phyloP scores from a whole-genome alignment of 2,329 filamentous ascomycete genomes.

The Reticulascus tulasneorum region DNA sequence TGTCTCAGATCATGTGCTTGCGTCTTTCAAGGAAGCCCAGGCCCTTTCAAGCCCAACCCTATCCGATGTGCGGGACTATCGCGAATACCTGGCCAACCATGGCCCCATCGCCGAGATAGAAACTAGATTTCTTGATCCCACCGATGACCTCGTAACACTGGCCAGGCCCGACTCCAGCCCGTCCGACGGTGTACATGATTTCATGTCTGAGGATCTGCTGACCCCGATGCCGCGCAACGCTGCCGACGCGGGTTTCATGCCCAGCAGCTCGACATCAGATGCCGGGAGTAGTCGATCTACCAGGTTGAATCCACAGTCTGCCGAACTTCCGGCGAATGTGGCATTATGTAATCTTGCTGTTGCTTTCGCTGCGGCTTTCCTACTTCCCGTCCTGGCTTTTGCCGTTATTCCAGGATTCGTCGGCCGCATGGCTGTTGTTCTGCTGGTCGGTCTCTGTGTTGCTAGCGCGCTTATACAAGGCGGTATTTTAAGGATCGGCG shows the following conservation, averaged over 20 bases:
- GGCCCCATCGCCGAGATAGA: slow-evolving; percentile 56
- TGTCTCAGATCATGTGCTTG: slow-evolving; percentile 50
- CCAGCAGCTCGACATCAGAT: slow-evolving; percentile 1
- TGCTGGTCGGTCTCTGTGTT: slow-evolving; percentile 46
- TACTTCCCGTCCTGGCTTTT: slow-evolving; percentile 57
- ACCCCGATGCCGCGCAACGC: slow-evolving; percentile 12
- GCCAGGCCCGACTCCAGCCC: slow-evolving; percentile 8
- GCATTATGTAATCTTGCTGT: too few relatives aligned
- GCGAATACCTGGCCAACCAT: slow-evolving; percentile 50
- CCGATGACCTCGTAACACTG: slow-evolving; percentile 50
- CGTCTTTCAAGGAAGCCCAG: slow-evolving; percentile 52
- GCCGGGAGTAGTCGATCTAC: background rate
- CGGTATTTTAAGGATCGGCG: slow-evolving; percentile 20
- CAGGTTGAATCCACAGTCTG: too few relatives aligned
- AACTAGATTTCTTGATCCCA: slow-evolving; percentile 52
- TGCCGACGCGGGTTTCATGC: background rate
- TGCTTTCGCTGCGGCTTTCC: slow-evolving; percentile 45
- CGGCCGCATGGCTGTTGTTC: slow-evolving; percentile 53
- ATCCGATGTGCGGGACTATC: slow-evolving; percentile 47
- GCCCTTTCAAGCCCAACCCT: slow-evolving; percentile 43
- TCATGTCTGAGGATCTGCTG: slow-evolving; percentile 6
- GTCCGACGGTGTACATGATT: background rate
- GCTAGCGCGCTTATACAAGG: slow-evolving; percentile 24
- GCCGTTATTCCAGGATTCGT: slow-evolving; percentile 52
- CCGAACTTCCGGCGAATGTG: slow-evolving; percentile 15